Conservation (phyloP, 192 early-diverging fungal species). For the Endogone sp. region DNA sequence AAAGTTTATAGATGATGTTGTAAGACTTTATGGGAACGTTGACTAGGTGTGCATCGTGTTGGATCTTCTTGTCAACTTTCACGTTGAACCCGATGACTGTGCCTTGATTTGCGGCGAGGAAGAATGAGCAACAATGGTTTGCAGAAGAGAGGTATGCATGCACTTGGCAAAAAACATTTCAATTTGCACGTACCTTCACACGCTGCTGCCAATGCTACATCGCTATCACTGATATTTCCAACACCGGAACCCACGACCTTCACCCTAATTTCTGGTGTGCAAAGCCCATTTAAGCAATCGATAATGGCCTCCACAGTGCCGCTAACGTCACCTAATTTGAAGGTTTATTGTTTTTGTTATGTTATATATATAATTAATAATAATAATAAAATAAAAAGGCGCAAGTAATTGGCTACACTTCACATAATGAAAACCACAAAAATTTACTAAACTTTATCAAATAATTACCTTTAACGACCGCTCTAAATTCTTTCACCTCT, state of each 20-base stretch:
- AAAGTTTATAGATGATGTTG: conserved; percentile 89
- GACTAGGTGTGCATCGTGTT: conserved; percentile 50
- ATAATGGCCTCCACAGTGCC: conserved; percentile 89
- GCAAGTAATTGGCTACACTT: too few relatives aligned
- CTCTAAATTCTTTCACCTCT: conserved; percentile 43
- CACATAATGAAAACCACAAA: too few relatives aligned
- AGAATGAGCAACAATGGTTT: not conserved
- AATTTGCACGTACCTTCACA: conserved; percentile 37
- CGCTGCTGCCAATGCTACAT: conserved; percentile 70
- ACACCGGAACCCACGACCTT: conserved; percentile 78
- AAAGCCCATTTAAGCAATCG: conserved; percentile 71
- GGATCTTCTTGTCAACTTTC: conserved; percentile 73
- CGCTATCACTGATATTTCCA: conserved; percentile 82
- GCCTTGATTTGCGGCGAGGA: conserved; percentile 24
- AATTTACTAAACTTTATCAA: too few relatives aligned
- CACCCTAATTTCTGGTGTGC: conserved; percentile 68
- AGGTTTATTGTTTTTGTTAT: conserved; percentile 10
- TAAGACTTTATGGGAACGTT: conserved; percentile 66
- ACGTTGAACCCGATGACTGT: conserved; percentile 87
- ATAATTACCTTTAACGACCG: conserved; percentile 65
- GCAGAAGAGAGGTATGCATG: not conserved
- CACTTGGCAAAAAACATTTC: not conserved
- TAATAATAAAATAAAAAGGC: too few relatives aligned
- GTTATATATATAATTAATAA: too few relatives aligned
- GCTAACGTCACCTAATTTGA: conserved; percentile 75